These are phyloP conservation scores for Microthyrium microscopicum DNA, from an alignment of 2,329 filamentous ascomycete species.

Conservation along the genomic window DNA sequence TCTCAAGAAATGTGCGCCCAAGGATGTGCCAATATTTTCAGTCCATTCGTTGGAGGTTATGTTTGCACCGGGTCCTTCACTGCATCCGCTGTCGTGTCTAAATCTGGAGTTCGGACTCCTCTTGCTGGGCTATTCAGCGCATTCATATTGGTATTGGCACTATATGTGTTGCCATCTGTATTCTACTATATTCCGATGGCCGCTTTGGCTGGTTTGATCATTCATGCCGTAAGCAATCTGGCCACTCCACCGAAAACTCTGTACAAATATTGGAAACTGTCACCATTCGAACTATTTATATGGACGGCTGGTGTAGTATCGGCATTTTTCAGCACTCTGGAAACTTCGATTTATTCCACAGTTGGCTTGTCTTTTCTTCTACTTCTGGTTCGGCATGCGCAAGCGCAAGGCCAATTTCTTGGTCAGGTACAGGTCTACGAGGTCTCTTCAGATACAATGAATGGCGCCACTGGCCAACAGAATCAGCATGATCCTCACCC, in stretches of 20 bases:
- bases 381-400: slow-evolving; percentile 1
- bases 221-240: slow-evolving; percentile 33
- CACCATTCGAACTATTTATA: slow-evolving; percentile 32
- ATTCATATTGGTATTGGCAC: slow-evolving; percentile 67
- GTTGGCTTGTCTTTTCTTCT: neutral
- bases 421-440: neutral
- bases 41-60: slow-evolving; percentile 77
- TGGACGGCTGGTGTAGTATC: neutral
- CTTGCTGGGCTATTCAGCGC: slow-evolving; percentile 82
- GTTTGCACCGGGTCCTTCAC: slow-evolving; percentile 91
- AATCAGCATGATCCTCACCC: neutral
- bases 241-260: slow-evolving; percentile 74
- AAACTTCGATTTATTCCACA: slow-evolving; percentile 1
- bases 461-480: no score
- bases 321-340: neutral
- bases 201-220: slow-evolving; percentile 58
- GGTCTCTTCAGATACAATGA: no score
- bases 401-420: slow-evolving; percentile 1
- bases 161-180: slow-evolving; percentile 71
- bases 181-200: slow-evolving; percentile 89
- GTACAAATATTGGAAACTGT: slow-evolving; percentile 25
- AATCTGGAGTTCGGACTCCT: slow-evolving; percentile 83
- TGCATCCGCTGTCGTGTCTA: slow-evolving; percentile 89
- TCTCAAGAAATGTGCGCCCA: slow-evolving; percentile 94
- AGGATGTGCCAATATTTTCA: slow-evolving; percentile 74